Evolutionary conservation across 2,329 filamentous ascomycete species (phyloP).

Genomic region (Fusarium sp.): DNA sequence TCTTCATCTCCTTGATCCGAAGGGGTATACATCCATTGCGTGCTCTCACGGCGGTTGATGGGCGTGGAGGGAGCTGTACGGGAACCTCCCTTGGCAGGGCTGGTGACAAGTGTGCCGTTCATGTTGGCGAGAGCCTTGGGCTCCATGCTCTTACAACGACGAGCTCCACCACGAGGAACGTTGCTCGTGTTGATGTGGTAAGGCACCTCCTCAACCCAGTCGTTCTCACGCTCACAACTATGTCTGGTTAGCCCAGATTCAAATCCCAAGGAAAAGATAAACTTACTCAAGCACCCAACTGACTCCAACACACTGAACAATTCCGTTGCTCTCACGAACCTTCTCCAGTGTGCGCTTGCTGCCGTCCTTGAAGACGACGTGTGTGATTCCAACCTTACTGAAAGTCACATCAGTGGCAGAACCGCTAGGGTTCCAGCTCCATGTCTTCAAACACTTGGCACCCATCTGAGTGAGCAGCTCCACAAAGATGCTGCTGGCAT

Average conservation of each 20-base stretch:
- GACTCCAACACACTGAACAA: constrained; percentile 86
- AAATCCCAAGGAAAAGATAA: neutral
- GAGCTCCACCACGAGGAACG: constrained; percentile 73
- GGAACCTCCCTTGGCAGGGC: constrained; percentile 47
- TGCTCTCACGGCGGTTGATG: constrained; percentile 62
- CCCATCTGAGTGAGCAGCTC: constrained; percentile 84
- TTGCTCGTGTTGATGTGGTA: constrained; percentile 75
- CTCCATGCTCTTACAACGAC: constrained; percentile 84
- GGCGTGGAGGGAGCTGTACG: constrained; percentile 58
- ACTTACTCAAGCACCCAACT: constrained; percentile 89
- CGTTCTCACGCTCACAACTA: constrained; percentile 78
- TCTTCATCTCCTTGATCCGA: constrained; percentile 54
- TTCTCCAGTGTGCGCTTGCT: constrained; percentile 83
- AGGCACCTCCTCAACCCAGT: constrained; percentile 77
- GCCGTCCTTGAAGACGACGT: constrained; percentile 91
- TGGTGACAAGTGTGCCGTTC: constrained; percentile 69
- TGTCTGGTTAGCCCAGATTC: constrained; percentile 42
- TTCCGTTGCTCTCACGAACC: constrained; percentile 73
- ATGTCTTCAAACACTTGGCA: constrained; percentile 78
- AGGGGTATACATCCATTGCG: constrained; percentile 64
- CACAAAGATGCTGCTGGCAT: constrained; percentile 82
- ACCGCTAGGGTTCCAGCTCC: constrained; percentile 73
- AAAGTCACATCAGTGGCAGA: constrained; percentile 49
- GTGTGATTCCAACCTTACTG: constrained; percentile 77
- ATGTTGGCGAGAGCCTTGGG: constrained; percentile 73